Evolutionary conservation across 257 asterid genomes (phyloP).

Genomic region (Thymus mandschuricus): DNA sequence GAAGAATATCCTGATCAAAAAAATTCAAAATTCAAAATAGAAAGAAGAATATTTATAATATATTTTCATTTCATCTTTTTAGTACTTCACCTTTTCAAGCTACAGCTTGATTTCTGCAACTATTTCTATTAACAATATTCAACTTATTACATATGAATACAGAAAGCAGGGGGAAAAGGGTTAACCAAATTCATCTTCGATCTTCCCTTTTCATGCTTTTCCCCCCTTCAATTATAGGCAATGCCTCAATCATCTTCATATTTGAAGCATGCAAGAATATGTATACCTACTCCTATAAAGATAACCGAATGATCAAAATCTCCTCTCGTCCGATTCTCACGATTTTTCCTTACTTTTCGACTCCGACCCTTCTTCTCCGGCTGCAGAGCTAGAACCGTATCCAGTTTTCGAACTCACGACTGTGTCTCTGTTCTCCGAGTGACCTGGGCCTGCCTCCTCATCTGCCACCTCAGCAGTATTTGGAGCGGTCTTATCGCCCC

Average conservation of each 20-base stretch:
- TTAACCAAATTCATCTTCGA: neutral
- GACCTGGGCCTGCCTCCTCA: constrained; percentile 47
- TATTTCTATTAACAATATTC: neutral
- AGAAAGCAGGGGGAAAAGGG: neutral
- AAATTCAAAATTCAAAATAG: too few species aligned
- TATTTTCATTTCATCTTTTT: too few species aligned
- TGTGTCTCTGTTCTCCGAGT: constrained; percentile 29
- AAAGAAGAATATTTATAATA: too few species aligned
- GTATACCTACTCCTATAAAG: constrained; percentile 24
- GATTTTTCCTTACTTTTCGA: constrained; percentile 16
- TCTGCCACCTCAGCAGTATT: constrained; percentile 50
- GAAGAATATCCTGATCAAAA: too few species aligned
- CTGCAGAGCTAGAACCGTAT: constrained; percentile 42
- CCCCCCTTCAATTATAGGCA: constrained; percentile 19
- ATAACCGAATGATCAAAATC: neutral
- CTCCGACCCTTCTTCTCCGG: constrained; percentile 4
- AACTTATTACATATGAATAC: neutral
- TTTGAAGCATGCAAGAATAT: constrained; percentile 14
- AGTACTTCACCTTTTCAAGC: too few species aligned
- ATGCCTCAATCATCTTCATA: constrained; percentile 16
- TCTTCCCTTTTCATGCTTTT: constrained; percentile 9
- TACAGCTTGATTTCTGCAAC: neutral
- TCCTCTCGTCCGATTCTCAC: constrained; percentile 10
- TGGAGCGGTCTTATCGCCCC: constrained; percentile 55
- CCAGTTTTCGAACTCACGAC: constrained; percentile 34